Evolutionary conservation across 2,329 filamentous ascomycete species (phyloP), one percentile per base, ranked within the genome.

Genomic region (Sarocladiaceae sp.): DNA sequence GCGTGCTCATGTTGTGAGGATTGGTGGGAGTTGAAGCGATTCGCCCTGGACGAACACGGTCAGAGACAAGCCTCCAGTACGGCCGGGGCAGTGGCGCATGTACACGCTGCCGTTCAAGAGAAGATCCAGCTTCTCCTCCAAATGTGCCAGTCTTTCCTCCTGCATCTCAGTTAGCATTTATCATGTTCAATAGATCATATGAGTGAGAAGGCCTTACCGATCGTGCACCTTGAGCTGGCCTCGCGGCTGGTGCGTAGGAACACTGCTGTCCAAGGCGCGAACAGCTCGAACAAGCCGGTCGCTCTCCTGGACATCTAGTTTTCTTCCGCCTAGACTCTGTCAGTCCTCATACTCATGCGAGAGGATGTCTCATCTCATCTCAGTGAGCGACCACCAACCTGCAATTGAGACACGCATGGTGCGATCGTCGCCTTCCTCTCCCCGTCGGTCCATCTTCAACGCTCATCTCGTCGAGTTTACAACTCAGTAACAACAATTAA

Each of bases 51-150:
- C 4, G 33, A n/a, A n/a, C n/a, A 17, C 44, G 54, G 66, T 70
- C 58, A 69, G 63, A n/a, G n/a, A 62, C 17, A 42, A 44, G 22
- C 40, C 44, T 48, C 44, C 44, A 20, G 25, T 20, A 18, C 12
- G 23, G 22, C 44, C 33, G 26, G 44, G 25, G 44, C n/a, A 6
- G 4, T 4, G 44, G 4, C 44, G 33, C 47, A 42, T 52, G 52
- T 65, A 66, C 63, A 66, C 59, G 60, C 62, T 70, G 51, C 74
- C 73, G 46, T 66, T 76, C 18, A 78, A 62, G 51, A 78, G 66
- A 53, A 73, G 70, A 61, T 78, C 74, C 44, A 78, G 68, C 59
- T 78, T 78, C 62, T 77, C 74, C 63, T 78, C 75, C 36, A 78
- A 57, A 49, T 73, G 71, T 13, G 74, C 74, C n/a, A 78, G 64